Conservation (phyloP, 257 asterid genomes). For the Solanum paucissectum region DNA sequence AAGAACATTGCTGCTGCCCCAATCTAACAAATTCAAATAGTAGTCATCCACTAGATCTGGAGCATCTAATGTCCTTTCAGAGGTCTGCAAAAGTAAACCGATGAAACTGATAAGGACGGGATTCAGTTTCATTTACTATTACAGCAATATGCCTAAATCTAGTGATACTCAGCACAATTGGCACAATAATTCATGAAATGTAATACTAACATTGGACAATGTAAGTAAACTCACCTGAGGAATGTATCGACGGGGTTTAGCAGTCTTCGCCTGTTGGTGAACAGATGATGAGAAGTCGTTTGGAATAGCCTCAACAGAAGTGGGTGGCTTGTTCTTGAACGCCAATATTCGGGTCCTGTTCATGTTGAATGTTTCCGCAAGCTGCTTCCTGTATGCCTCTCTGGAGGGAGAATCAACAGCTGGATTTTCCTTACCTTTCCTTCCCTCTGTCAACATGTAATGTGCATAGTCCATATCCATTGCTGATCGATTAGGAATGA, state of each 20-base stretch:
- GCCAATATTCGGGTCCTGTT: conserved; percentile 59
- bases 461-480: conserved; percentile 67
- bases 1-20: conserved; percentile 18
- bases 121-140: not conserved
- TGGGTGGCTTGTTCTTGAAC: conserved; percentile 64
- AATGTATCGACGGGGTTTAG: conserved; percentile 57
- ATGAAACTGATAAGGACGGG: not conserved
- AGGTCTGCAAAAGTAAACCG: conserved; percentile 2
- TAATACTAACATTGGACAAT: not conserved
- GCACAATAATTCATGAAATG: not conserved
- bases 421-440: conserved; percentile 69
- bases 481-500: conserved; percentile 72
- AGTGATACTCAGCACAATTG: not conserved
- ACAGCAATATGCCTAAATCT: not conserved
- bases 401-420: conserved; percentile 38
- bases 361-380: conserved; percentile 62
- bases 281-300: conserved; percentile 23
- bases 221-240: conserved; percentile 43
- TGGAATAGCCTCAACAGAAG: conserved; percentile 35
- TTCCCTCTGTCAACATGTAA: conserved; percentile 56
- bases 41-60: conserved; percentile 11
- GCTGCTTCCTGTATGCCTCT: conserved; percentile 67
- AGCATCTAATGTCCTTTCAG: conserved; percentile 14
- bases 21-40: conserved; percentile 11
- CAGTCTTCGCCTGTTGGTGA: conserved; percentile 36